Base-by-base conservation (phyloP, 2,329 filamentous ascomycete genomes). In the Colletotrichum somersetense region DNA sequence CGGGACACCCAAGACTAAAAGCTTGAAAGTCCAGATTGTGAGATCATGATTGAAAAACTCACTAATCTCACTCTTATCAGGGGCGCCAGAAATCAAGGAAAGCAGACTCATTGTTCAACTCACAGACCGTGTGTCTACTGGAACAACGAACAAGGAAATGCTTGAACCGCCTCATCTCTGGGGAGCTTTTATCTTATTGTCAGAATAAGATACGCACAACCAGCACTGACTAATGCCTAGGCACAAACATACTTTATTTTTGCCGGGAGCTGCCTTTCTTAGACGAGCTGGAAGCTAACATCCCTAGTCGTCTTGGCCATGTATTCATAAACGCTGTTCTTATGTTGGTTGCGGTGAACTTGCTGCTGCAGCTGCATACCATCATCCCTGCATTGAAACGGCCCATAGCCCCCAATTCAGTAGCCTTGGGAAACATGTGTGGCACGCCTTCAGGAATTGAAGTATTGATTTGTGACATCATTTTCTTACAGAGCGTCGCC, bases 301-400 rank as follows among this genome's bases (percentile, higher is more conserved):
- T n/a, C 33, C 5, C n/a, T 38, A 20, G 46, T n/a, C 20, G 18
- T 6, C 35, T 63, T 30, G 61, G 46, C 40, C 3, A 20, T 40
- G 18, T n/a, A 48, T 8, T 20, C n/a, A 1, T 2, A 11, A 48
- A 62, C n/a, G 23, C 46, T 12, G 16, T 8, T 44, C 18, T 38
- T 14, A n/a, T 52, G 59, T 52, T 62, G 61, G 46, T 40, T 20
- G 23, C 18, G 61, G 40, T 30, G 61, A 62, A 35, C 30, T 52
- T 33, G 61, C n/a, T 42, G 16, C 7, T 18, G 61, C n/a, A 11
- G n/a, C 2, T 26, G 46, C 61, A 44, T 44, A 44, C 20, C 12
- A 38, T 12, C 33, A 38, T 5, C 59, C 33, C 26, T 52, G 59
- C 33, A 10, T 33, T 6, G 44, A n/a, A 7, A 38, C 7, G 30